Evolutionary conservation across 148 eudicot species (phyloP), one percentile per base, ranked within the genome.

Genomic region (Arbutus unedo): DNA sequence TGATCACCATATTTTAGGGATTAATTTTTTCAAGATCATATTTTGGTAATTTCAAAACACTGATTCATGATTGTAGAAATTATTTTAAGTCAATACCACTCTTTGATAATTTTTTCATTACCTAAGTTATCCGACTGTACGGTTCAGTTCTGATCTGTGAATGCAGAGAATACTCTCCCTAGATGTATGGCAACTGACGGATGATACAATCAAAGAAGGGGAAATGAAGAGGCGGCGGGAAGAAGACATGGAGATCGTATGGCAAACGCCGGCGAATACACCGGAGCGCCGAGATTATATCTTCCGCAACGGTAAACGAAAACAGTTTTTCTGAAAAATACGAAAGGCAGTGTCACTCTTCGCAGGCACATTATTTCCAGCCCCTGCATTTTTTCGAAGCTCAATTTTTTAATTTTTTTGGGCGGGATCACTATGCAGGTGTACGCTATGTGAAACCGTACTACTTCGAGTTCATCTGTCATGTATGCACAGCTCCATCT

Each of bases 401-500:
- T 83, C 59, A 31, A 49, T 31, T 9, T 54, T 16, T 49, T 79
- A 19, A 54, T 10, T 19, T 59, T 31, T 31, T 31, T 31, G 38
- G 38, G 38, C 38, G 38, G 38, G 38, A 59, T 78, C 55, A 9
- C 76, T 81, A 84, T 23, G 83, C 91, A 94, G 99, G 99, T 45
- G 87, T 91, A 80, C 93, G 99, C 71, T 92, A 91, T 79, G 99
- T 96, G n/a, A 90, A 76, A 75, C 99, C 99, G 10, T 96, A 96
- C 88, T 89, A 94, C 87, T 96, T 94, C 87, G 98, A 96, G 91
- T 96, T 96, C 92, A 93, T 96, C 71, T 89, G 93, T 81, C 98
- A 96, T 83, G 99, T 96, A 80, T 80, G 93, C 90, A 62, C 41
- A 67, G 53, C 38, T 64, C 50, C 19, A 25, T 14, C 19, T 3